These are phyloP conservation scores for Xylariaceae sp. DNA, from an alignment of 2,329 filamentous ascomycete genomes.

Conservation along the genomic window DNA sequence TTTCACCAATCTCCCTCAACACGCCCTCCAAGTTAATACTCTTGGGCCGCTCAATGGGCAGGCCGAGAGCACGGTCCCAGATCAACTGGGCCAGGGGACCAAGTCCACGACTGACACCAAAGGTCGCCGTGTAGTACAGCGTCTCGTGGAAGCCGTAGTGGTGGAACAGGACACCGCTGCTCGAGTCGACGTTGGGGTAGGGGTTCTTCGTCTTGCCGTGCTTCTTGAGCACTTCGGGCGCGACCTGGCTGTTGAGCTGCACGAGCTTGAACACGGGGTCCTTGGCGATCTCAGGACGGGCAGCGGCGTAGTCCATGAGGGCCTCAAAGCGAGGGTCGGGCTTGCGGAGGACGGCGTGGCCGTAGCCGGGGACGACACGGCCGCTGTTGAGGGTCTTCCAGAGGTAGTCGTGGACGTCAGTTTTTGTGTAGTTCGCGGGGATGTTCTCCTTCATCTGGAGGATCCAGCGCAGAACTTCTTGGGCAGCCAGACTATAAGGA, in stretches of 20 bases:
- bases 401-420: constrained; percentile 82
- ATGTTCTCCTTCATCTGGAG: constrained; percentile 91
- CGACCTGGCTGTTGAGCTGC: constrained; percentile 86
- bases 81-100: constrained; percentile 91
- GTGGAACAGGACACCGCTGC: constrained; percentile 91
- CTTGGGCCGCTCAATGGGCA: constrained; percentile 97
- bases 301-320: constrained; percentile 88
- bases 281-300: constrained; percentile 74
- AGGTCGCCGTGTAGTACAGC: constrained; percentile 80
- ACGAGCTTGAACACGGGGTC: constrained; percentile 94
- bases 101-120: constrained; percentile 64
- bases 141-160: constrained; percentile 98
- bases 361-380: constrained; percentile 90
- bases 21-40: constrained; percentile 89
- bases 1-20: constrained; percentile 53
- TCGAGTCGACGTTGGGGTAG: constrained; percentile 93
- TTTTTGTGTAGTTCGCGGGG: constrained; percentile 68
- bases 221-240: constrained; percentile 82
- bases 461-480: constrained; percentile 96
- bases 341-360: constrained; percentile 92
- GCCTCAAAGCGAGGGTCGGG: constrained; percentile 95
- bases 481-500: constrained; percentile 68
- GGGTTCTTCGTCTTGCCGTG: constrained; percentile 99
- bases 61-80: constrained; percentile 88
- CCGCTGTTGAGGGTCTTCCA: constrained; percentile 92